phyloP scores from a whole-genome alignment of 176 grass and related monocot species.

The Puccinellia tenuiflora region DNA sequence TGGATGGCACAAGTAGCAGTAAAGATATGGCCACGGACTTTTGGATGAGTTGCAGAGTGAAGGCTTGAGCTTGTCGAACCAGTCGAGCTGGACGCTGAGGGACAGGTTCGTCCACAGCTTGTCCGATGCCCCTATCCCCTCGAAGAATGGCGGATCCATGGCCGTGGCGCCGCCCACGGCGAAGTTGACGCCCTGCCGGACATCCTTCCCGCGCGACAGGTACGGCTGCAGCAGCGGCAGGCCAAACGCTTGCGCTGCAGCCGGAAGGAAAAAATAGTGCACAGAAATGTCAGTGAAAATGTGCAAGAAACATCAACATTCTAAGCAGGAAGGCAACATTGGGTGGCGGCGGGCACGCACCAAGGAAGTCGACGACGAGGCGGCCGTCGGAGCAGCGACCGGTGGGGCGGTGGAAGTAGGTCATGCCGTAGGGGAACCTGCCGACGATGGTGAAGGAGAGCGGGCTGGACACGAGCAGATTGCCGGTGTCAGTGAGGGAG shows the following conservation, averaged over 20 bases:
- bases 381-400: slow-evolving; percentile 85
- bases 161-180: slow-evolving; percentile 77
- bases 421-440: slow-evolving; percentile 82
- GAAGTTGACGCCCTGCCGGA: slow-evolving; percentile 76
- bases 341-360: not conserved
- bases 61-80: slow-evolving; percentile 78
- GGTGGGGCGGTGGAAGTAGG: slow-evolving; percentile 74
- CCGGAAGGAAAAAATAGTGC: not conserved
- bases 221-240: slow-evolving; percentile 70
- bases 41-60: slow-evolving; percentile 55
- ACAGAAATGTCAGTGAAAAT: not conserved
- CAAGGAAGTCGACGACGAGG: slow-evolving; percentile 81
- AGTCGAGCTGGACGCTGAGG: slow-evolving; percentile 56
- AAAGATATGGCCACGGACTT: slow-evolving; percentile 23
- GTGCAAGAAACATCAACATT: not conserved
- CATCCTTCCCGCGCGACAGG: slow-evolving; percentile 34
- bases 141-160: slow-evolving; percentile 68
- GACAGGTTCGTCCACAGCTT: slow-evolving; percentile 65
- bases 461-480: slow-evolving; percentile 47
- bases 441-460: slow-evolving; percentile 57
- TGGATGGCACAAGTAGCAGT: not conserved
- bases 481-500: slow-evolving; percentile 79
- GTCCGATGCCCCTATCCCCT: slow-evolving; percentile 43
- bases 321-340: not conserved
- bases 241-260: slow-evolving; percentile 68